Percentiles rank a stretch among this genome's conserved stretches.
These are phyloP conservation scores for Fusarium sp. DNA, from an alignment of 2,329 filamentous ascomycete genomes.

Conservation along the genomic window DNA sequence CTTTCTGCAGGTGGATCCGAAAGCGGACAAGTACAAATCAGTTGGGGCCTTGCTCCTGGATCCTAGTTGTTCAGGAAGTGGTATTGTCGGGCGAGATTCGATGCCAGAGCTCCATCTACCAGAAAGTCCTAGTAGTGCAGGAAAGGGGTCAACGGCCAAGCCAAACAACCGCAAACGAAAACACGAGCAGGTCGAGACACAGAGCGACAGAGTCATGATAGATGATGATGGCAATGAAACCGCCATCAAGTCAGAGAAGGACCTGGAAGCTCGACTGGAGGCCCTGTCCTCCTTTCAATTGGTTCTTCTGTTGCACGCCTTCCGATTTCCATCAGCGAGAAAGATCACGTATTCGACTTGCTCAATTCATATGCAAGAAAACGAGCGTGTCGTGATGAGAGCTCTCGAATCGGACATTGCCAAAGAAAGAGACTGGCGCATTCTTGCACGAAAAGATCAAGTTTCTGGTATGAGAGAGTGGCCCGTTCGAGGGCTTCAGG, in stretches of 20 bases:
- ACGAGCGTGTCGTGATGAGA: conserved; percentile 83
- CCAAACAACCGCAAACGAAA: conserved; percentile 61
- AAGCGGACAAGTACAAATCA: conserved; percentile 69
- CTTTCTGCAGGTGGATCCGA: conserved; percentile 81
- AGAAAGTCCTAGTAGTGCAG: conserved; percentile 45
- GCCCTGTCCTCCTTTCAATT: conserved; percentile 87
- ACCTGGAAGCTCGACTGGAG: conserved; percentile 73
- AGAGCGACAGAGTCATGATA: conserved; percentile 56
- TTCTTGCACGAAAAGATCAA: conserved; percentile 79
- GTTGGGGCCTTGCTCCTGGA: conserved; percentile 89
- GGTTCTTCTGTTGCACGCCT: conserved; percentile 83
- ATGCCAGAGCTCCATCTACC: conserved; percentile 75
- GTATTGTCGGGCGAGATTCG: conserved; percentile 90
- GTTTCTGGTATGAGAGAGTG: conserved; percentile 81
- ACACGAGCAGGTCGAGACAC: conserved; percentile 53
- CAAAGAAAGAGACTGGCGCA: conserved; percentile 76
- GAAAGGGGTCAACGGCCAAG: conserved; percentile 33
- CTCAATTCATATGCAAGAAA: conserved; percentile 87
- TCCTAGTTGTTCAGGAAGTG: conserved; percentile 94
- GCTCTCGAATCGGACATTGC: conserved; percentile 78
- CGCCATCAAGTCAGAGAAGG: conserved; percentile 64
- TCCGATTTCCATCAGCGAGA: conserved; percentile 79
- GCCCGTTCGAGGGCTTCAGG: conserved; percentile 72
- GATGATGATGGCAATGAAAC: conserved; percentile 71
- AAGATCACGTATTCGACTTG: conserved; percentile 95